Conservation (phyloP, 2,329 filamentous ascomycete genomes). For the Phialophora chinensis region DNA sequence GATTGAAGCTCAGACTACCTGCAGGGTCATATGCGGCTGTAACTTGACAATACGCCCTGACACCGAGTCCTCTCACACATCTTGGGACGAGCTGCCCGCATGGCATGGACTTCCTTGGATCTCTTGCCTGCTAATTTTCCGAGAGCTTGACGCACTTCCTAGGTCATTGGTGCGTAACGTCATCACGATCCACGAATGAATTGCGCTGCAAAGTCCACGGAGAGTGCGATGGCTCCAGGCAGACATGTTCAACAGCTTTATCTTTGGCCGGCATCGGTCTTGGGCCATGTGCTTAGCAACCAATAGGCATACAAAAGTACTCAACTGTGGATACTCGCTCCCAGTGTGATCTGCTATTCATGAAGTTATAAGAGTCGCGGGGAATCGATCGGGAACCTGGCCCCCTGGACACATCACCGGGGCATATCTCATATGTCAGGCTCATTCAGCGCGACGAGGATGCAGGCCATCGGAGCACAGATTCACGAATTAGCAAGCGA, state of each 20-base stretch:
- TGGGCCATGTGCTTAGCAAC: not conserved
- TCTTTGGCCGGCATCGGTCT: not conserved
- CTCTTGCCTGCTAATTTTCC: no score
- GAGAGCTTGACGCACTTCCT: no score
- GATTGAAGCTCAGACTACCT: no score
- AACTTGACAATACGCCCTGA: no score
- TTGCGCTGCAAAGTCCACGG: not conserved
- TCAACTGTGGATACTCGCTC: not conserved
- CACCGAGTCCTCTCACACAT: not conserved
- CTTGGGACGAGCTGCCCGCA: not conserved
- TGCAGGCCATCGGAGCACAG: slow-evolving; percentile 28
- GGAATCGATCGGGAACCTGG: not conserved
- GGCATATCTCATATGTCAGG: not conserved
- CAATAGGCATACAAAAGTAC: not conserved
- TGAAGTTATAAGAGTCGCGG: not conserved
- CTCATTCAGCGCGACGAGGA: slow-evolving; percentile 5
- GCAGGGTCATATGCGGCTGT: no score
- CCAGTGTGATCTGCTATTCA: not conserved
- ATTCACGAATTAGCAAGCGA: slow-evolving; percentile 34
- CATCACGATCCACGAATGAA: not conserved
- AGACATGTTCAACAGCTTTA: not conserved
- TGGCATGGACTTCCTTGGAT: no score
- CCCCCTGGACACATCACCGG: no score
- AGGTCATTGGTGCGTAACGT: no score
- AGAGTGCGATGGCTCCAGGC: not conserved